Evolutionary conservation across 345 rosid species (phyloP).

Genomic region (Isatis tinctoria): DNA sequence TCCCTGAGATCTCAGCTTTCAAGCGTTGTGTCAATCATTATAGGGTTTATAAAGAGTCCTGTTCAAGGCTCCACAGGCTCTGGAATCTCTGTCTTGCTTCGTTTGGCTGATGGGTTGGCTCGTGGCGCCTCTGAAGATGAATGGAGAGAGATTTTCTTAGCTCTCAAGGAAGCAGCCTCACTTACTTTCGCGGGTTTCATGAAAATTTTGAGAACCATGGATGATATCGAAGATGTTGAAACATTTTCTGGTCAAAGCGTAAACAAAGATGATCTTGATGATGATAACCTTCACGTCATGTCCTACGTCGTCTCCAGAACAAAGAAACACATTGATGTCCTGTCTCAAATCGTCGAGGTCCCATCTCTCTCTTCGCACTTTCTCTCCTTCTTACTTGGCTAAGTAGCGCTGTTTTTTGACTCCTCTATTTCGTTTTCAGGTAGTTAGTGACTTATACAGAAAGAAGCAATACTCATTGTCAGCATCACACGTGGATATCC

Average conservation of each 20-base stretch:
- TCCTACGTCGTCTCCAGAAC: conserved; percentile 76
- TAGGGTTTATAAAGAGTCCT: conserved; percentile 66
- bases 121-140: conserved; percentile 62
- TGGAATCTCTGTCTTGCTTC: conserved; percentile 66
- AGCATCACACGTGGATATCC: conserved; percentile 38
- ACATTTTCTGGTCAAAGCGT: conserved; percentile 53
- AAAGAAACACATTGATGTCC: conserved; percentile 75
- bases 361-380: conserved; percentile 1
- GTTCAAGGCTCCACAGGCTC: conserved; percentile 73
- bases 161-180: conserved; percentile 70
- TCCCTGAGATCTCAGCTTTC: conserved; percentile 61
- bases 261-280: conserved; percentile 54
- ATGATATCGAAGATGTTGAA: conserved; percentile 61
- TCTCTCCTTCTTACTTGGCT: not conserved
- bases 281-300: conserved; percentile 68
- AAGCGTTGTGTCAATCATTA: conserved; percentile 49
- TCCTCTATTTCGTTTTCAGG: conserved; percentile 43
- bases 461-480: conserved; percentile 46
- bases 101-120: conserved; percentile 57
- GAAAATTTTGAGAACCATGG: conserved; percentile 74
- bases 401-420: conserved; percentile 5
- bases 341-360: conserved; percentile 80
- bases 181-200: conserved; percentile 63
- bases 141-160: conserved; percentile 58
- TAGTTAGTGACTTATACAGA: conserved; percentile 53